phyloP scores from a whole-genome alignment of 1,139 yeast species.

The Kodamaea suecica region DNA sequence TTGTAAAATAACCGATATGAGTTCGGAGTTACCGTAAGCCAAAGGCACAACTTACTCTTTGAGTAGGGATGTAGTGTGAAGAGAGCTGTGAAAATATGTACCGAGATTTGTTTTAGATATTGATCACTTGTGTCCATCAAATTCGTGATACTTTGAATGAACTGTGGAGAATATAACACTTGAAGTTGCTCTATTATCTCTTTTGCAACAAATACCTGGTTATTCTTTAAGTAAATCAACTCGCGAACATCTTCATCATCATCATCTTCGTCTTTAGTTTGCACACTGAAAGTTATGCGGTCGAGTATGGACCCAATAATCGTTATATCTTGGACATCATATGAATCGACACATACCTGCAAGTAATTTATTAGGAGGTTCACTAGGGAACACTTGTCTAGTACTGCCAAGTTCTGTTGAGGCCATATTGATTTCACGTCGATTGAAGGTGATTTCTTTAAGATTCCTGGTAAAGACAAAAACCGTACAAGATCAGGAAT shows the following conservation, averaged over 20 bases:
- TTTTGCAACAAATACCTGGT: slow-evolving; percentile 9
- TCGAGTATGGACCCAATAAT: slow-evolving; percentile 6
- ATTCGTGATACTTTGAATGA: slow-evolving; percentile 17
- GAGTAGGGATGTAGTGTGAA: slow-evolving; percentile 29
- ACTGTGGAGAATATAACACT: slow-evolving; percentile 22
- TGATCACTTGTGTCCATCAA: slow-evolving; percentile 1
- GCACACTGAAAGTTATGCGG: neutral
- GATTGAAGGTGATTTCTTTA: neutral
- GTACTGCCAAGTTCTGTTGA: neutral
- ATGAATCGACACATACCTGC: neutral
- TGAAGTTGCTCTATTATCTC: slow-evolving; percentile 12
- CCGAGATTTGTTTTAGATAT: slow-evolving; percentile 6
- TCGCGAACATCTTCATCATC: slow-evolving; percentile 2
- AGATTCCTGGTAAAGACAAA: slow-evolving; percentile 2
- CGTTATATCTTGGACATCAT: slow-evolving; percentile 5
- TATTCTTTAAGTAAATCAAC: slow-evolving; percentile 5
- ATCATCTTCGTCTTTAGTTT: slow-evolving; percentile 2
- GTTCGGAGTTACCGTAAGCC: slow-evolving; percentile 35
- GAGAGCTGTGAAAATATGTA: slow-evolving; percentile 26
- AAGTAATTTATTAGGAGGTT: slow-evolving; percentile 17
- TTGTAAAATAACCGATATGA: slow-evolving; percentile 5
- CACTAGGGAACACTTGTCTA: slow-evolving; percentile 3
- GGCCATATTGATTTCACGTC: neutral
- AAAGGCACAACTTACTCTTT: slow-evolving; percentile 34
- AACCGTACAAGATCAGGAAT: slow-evolving; percentile 8